Conservation (phyloP, 192 early-diverging fungal genomes). For the Phlyctochytrium bullatum region DNA sequence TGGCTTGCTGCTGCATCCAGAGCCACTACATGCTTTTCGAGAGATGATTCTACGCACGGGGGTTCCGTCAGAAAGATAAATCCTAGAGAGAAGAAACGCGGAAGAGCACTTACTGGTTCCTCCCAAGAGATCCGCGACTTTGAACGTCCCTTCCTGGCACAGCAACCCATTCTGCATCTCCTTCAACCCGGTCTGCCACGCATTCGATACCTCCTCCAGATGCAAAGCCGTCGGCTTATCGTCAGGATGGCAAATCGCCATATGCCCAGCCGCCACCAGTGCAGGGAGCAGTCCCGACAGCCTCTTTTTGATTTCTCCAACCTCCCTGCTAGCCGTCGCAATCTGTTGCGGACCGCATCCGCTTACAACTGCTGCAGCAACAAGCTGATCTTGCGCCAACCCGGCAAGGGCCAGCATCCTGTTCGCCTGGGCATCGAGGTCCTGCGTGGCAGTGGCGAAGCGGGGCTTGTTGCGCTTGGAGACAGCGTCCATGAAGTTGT, state of each 20-base stretch:
- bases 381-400: constrained; percentile 26
- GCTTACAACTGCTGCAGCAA: neutral
- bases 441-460: constrained; percentile 13
- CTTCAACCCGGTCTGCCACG: constrained; percentile 34
- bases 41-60: constrained; percentile 11
- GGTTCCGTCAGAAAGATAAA: neutral
- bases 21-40: constrained; percentile 30
- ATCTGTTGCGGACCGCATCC: too few relatives aligned
- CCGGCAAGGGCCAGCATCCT: constrained; percentile 13
- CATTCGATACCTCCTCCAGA: constrained; percentile 17
- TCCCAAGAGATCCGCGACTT: constrained; percentile 33
- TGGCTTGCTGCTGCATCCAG: constrained; percentile 10
- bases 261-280: constrained; percentile 14
- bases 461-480: constrained; percentile 11
- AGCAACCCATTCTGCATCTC: constrained; percentile 31
- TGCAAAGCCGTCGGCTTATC: constrained; percentile 25
- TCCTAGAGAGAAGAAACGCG: neutral
- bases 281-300: constrained; percentile 13
- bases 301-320: constrained; percentile 13
- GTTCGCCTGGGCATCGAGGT: constrained; percentile 20
- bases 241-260: constrained; percentile 17
- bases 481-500: constrained; percentile 20
- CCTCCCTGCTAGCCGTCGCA: constrained; percentile 22
- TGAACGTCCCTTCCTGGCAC: constrained; percentile 39
- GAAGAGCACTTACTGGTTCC: constrained; percentile 34